Evolutionary conservation across 192 early-diverging fungal species (phyloP).

Genomic region (Piromyces finnis): DNA sequence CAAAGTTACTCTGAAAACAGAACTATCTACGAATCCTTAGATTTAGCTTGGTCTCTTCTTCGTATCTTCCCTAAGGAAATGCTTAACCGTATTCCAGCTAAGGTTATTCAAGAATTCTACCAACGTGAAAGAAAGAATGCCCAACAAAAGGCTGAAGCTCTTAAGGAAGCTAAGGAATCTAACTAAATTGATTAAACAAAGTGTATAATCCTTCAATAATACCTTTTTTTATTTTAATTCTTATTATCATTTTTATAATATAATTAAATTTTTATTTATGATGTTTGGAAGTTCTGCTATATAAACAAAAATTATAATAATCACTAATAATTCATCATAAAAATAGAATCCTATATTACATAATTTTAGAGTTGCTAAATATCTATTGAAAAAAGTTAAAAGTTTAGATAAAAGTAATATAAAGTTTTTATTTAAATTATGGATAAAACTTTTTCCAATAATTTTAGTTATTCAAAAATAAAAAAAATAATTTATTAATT

Average conservation of each 20-base stretch:
- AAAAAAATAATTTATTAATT: background rate
- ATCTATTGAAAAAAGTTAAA: background rate
- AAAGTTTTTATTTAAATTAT: background rate
- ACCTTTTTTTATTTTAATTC: background rate
- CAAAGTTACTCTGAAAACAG: constrained; percentile 93
- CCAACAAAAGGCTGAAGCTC: background rate
- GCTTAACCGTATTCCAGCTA: constrained; percentile 96
- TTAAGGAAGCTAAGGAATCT: background rate
- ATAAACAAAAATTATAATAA: background rate
- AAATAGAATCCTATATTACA: background rate
- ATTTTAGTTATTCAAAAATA: background rate
- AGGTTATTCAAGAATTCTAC: constrained; percentile 86
- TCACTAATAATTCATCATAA: background rate
- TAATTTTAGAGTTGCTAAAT: background rate
- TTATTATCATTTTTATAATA: background rate
- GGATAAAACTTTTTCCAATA: background rate
- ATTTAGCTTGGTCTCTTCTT: constrained; percentile 94
- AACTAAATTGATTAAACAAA: background rate
- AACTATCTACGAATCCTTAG: constrained; percentile 91
- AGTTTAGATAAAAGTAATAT: background rate
- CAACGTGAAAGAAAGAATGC: constrained; percentile 37
- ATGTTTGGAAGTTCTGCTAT: background rate
- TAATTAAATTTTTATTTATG: background rate
- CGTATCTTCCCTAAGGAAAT: constrained; percentile 99
- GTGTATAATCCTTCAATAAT: background rate